Conservation (phyloP, 208 protist genomes). For the Acanthamoeba healyi region DNA sequence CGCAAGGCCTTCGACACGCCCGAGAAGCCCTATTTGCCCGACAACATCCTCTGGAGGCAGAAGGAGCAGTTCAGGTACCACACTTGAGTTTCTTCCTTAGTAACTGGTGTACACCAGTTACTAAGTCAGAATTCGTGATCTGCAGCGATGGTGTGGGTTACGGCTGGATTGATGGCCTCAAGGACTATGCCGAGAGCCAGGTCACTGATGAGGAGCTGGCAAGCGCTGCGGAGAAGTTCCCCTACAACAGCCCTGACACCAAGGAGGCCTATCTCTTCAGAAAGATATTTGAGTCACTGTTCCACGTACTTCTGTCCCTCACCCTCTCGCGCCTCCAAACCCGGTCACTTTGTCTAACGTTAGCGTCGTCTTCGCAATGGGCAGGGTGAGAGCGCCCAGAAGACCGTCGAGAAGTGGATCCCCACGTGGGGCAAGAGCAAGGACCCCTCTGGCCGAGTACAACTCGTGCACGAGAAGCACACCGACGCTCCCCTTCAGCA, state of each 20-base stretch:
- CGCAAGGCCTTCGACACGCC: conserved; percentile 86
- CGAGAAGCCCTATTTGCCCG: conserved; percentile 91
- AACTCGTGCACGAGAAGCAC: conserved; percentile 75
- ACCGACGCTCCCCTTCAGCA: conserved; percentile 53
- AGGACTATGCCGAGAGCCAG: conserved; percentile 86
- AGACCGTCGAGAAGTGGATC: conserved; percentile 82
- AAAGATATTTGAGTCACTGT: conserved; percentile 90
- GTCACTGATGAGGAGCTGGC: conserved; percentile 90
- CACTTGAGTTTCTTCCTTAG: conserved; percentile 75
- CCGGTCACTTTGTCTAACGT: neutral
- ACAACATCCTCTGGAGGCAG: conserved; percentile 91
- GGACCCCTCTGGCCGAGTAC: conserved; percentile 82
- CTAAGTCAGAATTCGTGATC: neutral
- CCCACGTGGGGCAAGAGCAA: conserved; percentile 82
- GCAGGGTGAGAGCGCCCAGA: conserved; percentile 64
- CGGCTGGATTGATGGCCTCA: conserved; percentile 93
- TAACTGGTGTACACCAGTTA: neutral
- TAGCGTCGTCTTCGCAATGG: neutral
- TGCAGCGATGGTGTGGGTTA: conserved; percentile 92
- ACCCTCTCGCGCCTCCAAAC: neutral
- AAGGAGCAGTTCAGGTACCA: conserved; percentile 93
- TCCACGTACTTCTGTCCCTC: conserved; percentile 80
- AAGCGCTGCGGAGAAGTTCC: conserved; percentile 87
- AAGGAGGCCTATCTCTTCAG: conserved; percentile 94
- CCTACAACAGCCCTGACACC: conserved; percentile 92